Evolutionary conservation across 2,329 filamentous ascomycete species (phyloP), one percentile per base, ranked within the genome.

Genomic region (Claviceps africana): DNA sequence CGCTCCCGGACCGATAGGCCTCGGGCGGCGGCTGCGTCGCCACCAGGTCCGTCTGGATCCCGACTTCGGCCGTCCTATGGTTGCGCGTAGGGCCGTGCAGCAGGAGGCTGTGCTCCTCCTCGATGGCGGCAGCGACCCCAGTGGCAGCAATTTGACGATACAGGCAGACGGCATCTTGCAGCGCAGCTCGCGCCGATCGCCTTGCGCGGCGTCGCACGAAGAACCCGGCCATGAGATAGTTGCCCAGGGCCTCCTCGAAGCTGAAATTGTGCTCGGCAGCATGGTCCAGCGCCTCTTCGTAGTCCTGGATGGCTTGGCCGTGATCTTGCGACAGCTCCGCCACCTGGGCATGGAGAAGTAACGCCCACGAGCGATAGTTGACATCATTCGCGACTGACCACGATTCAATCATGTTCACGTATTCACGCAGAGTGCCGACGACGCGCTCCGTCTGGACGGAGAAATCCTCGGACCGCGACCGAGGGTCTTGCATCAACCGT

Each of bases 261-360:
- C 76, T 61, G 56, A 86, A 84, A 44, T 75, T 74, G 58, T 87
- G 75, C 52, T 85, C 74, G 21, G 85, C 74, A 13, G 83, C 79
- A 60, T 89, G 85, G 59, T 90, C 85, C 53, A 89, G 67, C 7
- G 82, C 80, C 55, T 79, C 73, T 62, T 91, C 86, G 60, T 88
- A 90, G 45, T 76, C 70, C 25, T 70, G 70, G 35, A 89, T 72
- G 8, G 83, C 81, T 2, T 66, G 61, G 3, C 78, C 81, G 54
- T 81, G 74, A 35, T 83, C 68, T 8, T 67, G 67, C 5, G 71
- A 69, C 52, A 86, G 70, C 58, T 90, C 86, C 3, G 78, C 74
- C 19, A 86, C 69, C 58, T 88, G 82, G 1, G 84, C 86, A 51
- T 81, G 76, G 0, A 91, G 70, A 15, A 88, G 69, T 53, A 76